A percentile compares a stretch with the other conserved stretches of the same genome.
These are phyloP conservation scores for Colletotrichum salicis DNA, from an alignment of 2,329 filamentous ascomycete genomes.

Conservation along the genomic window DNA sequence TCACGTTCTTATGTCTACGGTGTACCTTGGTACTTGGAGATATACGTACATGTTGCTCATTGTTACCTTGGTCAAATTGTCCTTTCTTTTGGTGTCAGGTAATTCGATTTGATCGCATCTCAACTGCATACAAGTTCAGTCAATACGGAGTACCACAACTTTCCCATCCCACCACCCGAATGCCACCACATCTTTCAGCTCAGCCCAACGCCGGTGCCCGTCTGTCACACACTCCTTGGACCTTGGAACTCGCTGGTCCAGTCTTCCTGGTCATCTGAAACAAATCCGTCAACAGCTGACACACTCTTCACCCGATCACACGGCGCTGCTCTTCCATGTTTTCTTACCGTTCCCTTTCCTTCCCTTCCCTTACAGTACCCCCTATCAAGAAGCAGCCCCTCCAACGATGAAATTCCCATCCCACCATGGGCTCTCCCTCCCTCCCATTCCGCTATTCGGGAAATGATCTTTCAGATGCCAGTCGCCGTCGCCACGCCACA, in stretches of 20 bases:
- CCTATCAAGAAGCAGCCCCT: neutral
- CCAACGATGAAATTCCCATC: neutral
- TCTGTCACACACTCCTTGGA: slow-evolving; percentile 7
- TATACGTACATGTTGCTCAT: too few relatives aligned
- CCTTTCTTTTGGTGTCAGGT: too few relatives aligned
- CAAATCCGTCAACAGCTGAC: slow-evolving; percentile 32
- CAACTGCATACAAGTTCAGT: neutral
- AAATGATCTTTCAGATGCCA: slow-evolving; percentile 2
- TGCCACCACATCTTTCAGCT: neutral
- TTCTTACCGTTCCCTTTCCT: neutral
- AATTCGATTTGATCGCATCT: neutral
- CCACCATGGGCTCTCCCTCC: neutral
- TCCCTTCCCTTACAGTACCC: neutral
- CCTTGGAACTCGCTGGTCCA: slow-evolving; percentile 8
- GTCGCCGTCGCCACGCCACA: neutral
- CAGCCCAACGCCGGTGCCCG: neutral
- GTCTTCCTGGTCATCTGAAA: slow-evolving; percentile 35
- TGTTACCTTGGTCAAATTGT: too few relatives aligned
- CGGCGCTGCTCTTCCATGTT: slow-evolving; percentile 10
- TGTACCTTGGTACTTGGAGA: neutral
- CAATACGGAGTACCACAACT: neutral
- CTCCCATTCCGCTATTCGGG: neutral
- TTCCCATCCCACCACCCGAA: neutral
- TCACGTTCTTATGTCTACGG: neutral
- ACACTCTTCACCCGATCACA: slow-evolving; percentile 22